A percentile compares a stretch with the other conserved stretches of the same genome.
phyloP scores from a whole-genome alignment of 768 basidiomycete species.

The Tylopilus cervinicoccineus region DNA sequence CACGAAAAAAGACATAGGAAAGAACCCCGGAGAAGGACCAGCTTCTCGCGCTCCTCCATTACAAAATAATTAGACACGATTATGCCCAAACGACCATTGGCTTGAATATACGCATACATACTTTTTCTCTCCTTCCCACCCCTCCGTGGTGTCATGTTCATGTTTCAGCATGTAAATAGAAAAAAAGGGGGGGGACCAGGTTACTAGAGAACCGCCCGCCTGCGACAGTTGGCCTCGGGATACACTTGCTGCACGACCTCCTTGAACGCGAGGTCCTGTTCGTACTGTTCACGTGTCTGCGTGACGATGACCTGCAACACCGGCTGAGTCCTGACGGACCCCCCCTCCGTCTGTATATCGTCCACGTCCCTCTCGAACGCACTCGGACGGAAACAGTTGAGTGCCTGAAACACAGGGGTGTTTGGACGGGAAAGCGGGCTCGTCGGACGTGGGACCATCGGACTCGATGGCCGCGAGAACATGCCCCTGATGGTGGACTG shows the following conservation, averaged over 20 bases:
- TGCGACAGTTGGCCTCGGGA: constrained; percentile 24
- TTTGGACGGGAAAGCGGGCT: constrained; percentile 21
- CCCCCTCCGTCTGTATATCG: constrained; percentile 22
- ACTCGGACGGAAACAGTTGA: constrained; percentile 33
- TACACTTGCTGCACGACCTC: constrained; percentile 25
- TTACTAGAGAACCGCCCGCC: constrained; percentile 8
- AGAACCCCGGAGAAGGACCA: constrained; percentile 13
- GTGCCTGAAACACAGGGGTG: constrained; percentile 22
- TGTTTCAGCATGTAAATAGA: background rate
- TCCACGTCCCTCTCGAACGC: constrained; percentile 33
- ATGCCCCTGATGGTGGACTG: constrained; percentile 19
- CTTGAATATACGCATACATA: background rate
- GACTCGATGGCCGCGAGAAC: constrained; percentile 32
- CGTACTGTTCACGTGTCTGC: constrained; percentile 31
- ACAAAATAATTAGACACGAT: constrained; percentile 20
- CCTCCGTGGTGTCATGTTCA: background rate
- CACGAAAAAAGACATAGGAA: constrained; percentile 1
- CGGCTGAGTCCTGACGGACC: constrained; percentile 11
- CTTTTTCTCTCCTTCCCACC: constrained; percentile 9
- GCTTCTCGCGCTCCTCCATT: constrained; percentile 16
- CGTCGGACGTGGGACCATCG: constrained; percentile 26
- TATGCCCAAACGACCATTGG: constrained; percentile 5
- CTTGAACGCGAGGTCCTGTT: constrained; percentile 32
- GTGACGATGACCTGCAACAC: constrained; percentile 33
- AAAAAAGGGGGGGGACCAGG: background rate